Conservation (phyloP, 345 rosid genomes). For the Theobroma cacao region DNA sequence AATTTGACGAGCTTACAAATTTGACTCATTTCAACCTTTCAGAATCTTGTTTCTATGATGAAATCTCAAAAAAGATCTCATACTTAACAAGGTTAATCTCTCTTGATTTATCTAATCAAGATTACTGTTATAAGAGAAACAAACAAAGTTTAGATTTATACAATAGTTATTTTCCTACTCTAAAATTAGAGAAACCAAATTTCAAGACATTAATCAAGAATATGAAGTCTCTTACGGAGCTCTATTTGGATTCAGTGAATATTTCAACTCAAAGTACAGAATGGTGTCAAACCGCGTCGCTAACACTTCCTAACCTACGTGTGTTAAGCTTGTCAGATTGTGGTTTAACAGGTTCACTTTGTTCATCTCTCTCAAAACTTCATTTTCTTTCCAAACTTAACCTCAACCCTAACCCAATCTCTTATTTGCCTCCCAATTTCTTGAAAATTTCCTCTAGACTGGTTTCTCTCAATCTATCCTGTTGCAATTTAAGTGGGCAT, state of each 20-base stretch:
- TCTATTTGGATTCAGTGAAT: background rate
- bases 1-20: background rate
- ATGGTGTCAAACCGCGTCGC: background rate
- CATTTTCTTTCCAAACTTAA: background rate
- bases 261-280: background rate
- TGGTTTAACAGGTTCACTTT: background rate
- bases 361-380: background rate
- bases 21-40: constrained; percentile 5
- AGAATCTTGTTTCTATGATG: background rate
- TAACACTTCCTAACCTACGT: background rate
- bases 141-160: accelerated
- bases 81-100: constrained; percentile 7
- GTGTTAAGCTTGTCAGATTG: background rate
- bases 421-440: constrained; percentile 2
- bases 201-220: background rate
- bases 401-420: background rate
- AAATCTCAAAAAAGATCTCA: background rate
- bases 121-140: background rate
- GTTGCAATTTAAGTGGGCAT: background rate
- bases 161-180: too few relatives aligned
- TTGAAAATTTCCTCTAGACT: background rate
- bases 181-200: background rate
- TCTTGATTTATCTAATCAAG: background rate
- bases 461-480: background rate
- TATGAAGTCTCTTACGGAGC: background rate